Conservation (phyloP, 2,329 filamentous ascomycete species). For the Parafenestella ontariensis region DNA sequence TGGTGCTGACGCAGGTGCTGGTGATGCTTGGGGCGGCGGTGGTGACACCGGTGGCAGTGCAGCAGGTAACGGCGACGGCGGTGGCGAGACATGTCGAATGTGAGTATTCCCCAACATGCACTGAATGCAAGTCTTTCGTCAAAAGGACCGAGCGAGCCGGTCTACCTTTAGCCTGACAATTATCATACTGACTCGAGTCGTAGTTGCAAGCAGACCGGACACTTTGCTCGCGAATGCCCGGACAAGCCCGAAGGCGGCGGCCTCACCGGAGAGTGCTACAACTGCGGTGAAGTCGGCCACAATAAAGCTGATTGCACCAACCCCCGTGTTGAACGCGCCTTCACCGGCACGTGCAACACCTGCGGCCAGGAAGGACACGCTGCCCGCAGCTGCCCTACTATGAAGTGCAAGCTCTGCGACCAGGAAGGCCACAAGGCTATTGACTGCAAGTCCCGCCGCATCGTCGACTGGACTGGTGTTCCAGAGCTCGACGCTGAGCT, state of each 20-base stretch:
- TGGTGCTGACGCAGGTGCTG: constrained; percentile 18
- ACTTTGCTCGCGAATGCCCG: constrained; percentile 59
- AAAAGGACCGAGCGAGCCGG: neutral
- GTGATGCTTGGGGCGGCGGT: constrained; percentile 23
- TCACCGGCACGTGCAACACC: constrained; percentile 66
- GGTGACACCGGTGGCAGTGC: constrained; percentile 14
- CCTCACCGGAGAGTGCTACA: constrained; percentile 62
- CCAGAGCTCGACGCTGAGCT: constrained; percentile 57
- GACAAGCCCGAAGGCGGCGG: constrained; percentile 48
- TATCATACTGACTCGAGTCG: constrained; percentile 35
- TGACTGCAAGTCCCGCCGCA: constrained; percentile 55
- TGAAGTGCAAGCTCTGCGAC: constrained; percentile 64
- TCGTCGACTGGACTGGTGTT: constrained; percentile 47
- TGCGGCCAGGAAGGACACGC: constrained; percentile 63
- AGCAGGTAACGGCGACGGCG: constrained; percentile 30
- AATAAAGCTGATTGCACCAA: constrained; percentile 69
- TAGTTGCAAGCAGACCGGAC: constrained; percentile 53
- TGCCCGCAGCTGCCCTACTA: constrained; percentile 68
- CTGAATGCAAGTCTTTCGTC: neutral
- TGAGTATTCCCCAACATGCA: constrained; percentile 33
- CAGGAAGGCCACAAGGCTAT: constrained; percentile 55
- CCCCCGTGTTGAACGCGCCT: constrained; percentile 58
- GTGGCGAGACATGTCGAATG: constrained; percentile 50
- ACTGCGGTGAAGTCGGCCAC: constrained; percentile 67
- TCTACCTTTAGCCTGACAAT: too few species aligned